Conservation (phyloP, 192 early-diverging fungal species). For the Funneliformis geosporum region DNA sequence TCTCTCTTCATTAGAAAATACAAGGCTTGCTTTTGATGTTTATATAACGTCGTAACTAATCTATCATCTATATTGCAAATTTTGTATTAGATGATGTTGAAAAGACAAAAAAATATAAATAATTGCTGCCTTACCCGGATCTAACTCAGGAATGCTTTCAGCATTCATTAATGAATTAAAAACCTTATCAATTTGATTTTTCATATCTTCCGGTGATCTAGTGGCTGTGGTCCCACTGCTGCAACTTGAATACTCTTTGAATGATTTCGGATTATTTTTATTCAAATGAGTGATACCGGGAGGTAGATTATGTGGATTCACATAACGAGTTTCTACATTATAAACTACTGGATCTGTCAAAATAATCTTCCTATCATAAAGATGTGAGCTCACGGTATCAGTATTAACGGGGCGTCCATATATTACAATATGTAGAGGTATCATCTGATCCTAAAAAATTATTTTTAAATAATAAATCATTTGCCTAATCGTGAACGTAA, state of each 20-base stretch:
- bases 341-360: conserved; percentile 39
- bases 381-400: conserved; percentile 37
- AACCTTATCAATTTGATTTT: conserved; percentile 60
- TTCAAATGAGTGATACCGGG: conserved; percentile 36
- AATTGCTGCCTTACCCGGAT: conserved; percentile 46
- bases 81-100: background rate
- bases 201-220: conserved; percentile 41
- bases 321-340: conserved; percentile 38
- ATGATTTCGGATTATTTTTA: conserved; percentile 37
- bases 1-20: conserved; percentile 79
- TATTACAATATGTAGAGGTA: conserved; percentile 41
- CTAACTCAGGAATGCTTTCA: conserved; percentile 50
- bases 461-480: background rate
- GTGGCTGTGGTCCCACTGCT: conserved; percentile 19
- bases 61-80: background rate
- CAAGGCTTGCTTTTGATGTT: conserved; percentile 84
- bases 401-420: conserved; percentile 36
- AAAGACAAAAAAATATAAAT: background rate
- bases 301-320: conserved; percentile 37
- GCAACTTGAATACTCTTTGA: conserved; percentile 34
- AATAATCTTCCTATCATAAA: conserved; percentile 34
- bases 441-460: conserved; percentile 37
- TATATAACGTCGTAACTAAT: conserved; percentile 59
- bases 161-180: conserved; percentile 58
- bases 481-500: too few relatives aligned